Conservation (phyloP, 2,329 filamentous ascomycete genomes). For the Apiospora pterosperma region DNA sequence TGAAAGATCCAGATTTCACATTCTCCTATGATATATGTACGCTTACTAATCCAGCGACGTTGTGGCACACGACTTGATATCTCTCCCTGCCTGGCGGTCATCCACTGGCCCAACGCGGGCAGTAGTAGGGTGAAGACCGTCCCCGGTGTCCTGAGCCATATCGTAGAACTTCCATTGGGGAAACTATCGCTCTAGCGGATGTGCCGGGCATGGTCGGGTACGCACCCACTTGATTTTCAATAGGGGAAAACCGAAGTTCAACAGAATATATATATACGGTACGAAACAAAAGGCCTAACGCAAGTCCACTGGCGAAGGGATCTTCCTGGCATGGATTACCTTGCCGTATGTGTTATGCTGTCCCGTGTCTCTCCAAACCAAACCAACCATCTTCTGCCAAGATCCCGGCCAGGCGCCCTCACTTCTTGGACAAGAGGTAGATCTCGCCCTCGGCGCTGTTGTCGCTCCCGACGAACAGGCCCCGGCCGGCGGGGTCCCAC, state of each 20-base stretch:
- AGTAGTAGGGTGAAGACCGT: no score
- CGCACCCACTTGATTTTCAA: background rate
- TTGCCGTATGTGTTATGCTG: background rate
- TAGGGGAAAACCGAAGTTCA: background rate
- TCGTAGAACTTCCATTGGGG: no score
- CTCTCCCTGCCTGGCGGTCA: no score
- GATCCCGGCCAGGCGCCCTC: background rate
- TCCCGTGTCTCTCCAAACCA: background rate
- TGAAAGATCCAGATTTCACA: background rate
- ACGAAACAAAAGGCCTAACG: background rate
- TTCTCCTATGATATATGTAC: background rate
- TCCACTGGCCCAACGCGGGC: no score
- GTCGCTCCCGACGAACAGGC: slow-evolving; percentile 33
- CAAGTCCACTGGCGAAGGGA: background rate
- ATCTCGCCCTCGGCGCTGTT: slow-evolving; percentile 33
- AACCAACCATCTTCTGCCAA: background rate
- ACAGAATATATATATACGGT: background rate
- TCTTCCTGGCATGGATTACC: background rate
- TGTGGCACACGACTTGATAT: no score
- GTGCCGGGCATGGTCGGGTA: no score
- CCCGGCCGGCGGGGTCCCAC: slow-evolving; percentile 32
- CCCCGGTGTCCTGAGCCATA: no score
- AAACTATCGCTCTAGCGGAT: background rate
- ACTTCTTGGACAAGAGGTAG: slow-evolving; percentile 23
- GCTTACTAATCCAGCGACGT: no score